Base-by-base conservation (phyloP, 208 protist genomes). In the Endotrypanum monterogeii region DNA sequence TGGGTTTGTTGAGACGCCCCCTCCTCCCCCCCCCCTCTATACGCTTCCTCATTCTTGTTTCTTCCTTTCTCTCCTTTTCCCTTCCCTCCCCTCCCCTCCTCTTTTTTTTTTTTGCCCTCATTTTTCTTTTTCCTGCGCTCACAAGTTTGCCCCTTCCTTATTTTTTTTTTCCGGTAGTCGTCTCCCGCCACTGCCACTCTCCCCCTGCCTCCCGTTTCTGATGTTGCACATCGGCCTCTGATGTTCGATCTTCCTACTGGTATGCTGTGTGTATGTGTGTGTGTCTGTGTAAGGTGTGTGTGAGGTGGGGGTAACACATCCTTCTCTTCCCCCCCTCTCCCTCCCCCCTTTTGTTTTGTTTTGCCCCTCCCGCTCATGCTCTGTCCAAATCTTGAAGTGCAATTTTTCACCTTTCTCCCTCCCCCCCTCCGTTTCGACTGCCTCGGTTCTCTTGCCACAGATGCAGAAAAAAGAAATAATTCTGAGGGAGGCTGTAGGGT, bases 71-170 rank as follows among this genome's bases (percentile, higher is more conserved):
- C n/a, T 57, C 54, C 54, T 28, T 20, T 57, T 20, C 12, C 54
- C 11, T 28, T 32, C 12, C 9, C 54, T 32, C 54, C 9, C 54
- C 9, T 20, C 11, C 23, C 54, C n/a, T 7, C 12, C 9, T 32
- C 12, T 57, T 4, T 7, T 25, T 7, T 12, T 51, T 28, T 20
- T 30, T 12, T 46, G 25, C 44, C 48, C 12, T 54, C 32, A 61
- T 8, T 74, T 56, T 74, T 80, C 46, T 20, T 58, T 37, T 32
- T 30, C 28, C 55, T 32, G 28, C 62, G 44, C 23, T 48, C 39
- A 32, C 37, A 11, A 7, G 14, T 16, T 16, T 48, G 12, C 18
- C 46, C 30, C 20, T n/a, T 20, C 44, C 44, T 46, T 14, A 48
- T 14, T 14, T 14, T 14, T 14, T 14, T 48, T 5, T 11, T 48